Evolutionary conservation across 352 stramenopile genomes (phyloP).

Genomic region (Globisporangium canariense): DNA sequence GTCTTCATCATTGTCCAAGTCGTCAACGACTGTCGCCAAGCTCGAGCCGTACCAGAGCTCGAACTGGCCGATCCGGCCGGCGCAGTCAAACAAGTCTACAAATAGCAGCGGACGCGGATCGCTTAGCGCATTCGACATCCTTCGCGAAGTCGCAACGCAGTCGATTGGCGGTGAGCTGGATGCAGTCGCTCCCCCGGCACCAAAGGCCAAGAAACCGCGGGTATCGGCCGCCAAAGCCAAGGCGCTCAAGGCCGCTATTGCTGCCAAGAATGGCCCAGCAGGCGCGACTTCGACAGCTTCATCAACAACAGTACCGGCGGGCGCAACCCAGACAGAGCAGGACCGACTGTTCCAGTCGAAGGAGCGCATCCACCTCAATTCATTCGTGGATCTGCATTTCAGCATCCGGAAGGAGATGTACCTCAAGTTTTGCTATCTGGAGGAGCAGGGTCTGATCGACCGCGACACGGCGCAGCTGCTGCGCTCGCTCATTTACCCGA

Average conservation of each 20-base stretch:
- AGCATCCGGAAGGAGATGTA: slow-evolving; percentile 88
- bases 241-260: slow-evolving; percentile 11
- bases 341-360: slow-evolving; percentile 33
- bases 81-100: slow-evolving; percentile 1
- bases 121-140: slow-evolving; percentile 81
- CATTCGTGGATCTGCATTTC: slow-evolving; percentile 82
- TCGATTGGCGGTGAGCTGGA: slow-evolving; percentile 55
- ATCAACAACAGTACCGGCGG: slow-evolving; percentile 1
- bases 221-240: slow-evolving; percentile 12
- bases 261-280: slow-evolving; percentile 9
- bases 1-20: not conserved
- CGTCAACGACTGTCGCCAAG: slow-evolving; percentile 1
- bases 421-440: slow-evolving; percentile 68
- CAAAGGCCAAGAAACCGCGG: slow-evolving; percentile 28
- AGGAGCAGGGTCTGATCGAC: slow-evolving; percentile 68
- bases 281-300: slow-evolving; percentile 23
- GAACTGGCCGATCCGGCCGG: slow-evolving; percentile 20
- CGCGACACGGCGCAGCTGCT: slow-evolving; percentile 70
- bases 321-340: slow-evolving; percentile 19
- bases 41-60: slow-evolving; percentile 25
- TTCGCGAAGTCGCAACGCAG: slow-evolving; percentile 75
- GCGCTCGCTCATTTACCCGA: slow-evolving; percentile 78
- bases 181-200: slow-evolving; percentile 15
- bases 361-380: slow-evolving; percentile 67
- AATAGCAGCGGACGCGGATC: slow-evolving; percentile 18